Evolutionary conservation across 495 filamentous ascomycete species (phyloP), one percentile per base, ranked within the genome.

Genomic region (Wilcoxina mikolae): DNA sequence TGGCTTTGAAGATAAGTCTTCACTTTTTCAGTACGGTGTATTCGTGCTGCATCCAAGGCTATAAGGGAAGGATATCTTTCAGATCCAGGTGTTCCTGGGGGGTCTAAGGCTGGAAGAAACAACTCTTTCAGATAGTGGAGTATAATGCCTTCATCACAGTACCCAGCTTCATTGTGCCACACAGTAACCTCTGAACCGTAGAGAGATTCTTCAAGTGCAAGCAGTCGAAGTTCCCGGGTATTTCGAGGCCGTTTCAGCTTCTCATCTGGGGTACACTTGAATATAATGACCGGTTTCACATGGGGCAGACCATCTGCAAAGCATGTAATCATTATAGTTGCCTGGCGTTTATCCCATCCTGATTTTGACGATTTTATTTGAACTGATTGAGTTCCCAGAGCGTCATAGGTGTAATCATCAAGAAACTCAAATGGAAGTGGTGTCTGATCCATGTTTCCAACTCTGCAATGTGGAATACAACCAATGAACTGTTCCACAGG

Each of bases 381-480:
- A 0, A 54, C 22, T 0, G 18, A 23, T 3, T 48, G 49, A n/a
- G 22, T 22, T 0, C 52, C 39, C 23, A 12, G 25, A 1, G 12
- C 3, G 1, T n/a, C 2, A 31, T 48, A 54, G 7, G 53, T 56
- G 0, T 38, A 18, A 5, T 35, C 44, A 25, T 7, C 25, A 1
- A 56, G 11, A 26, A 51, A 56, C 12, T 51, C 44, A 56, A 56
- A 56, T 1, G 53, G 53, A 2, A 56, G 2, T 9, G 27, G 52
- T 0, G 41, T 54, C 33, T 54, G 20, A 48, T 54, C 52, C 18
- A 53, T 53, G 27, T 53, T 53, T 10, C 4, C 38, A 11, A 56
- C 31, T 35, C 31, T 5, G 31, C 15, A 35, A 35, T 7, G 5
- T 7, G 31, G 31, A 18, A 47, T n/a, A 46, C 31, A 29, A 50